A percentile compares a stretch with the other conserved stretches of the same genome.
phyloP scores from a whole-genome alignment of 139 green algal species.

The Closterium sp. region DNA sequence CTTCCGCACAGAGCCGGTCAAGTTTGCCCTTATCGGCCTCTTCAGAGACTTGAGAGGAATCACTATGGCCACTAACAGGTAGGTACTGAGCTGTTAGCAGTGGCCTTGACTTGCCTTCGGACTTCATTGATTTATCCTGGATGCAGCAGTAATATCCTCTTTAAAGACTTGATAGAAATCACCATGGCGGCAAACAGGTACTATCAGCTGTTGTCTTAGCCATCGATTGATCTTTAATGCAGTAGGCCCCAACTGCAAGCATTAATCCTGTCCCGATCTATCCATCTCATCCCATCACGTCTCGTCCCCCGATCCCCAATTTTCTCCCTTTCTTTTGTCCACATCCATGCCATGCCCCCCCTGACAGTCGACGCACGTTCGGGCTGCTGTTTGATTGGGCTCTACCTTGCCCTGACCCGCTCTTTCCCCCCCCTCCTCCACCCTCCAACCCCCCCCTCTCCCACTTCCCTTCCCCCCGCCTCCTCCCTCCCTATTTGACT shows the following conservation, averaged over 20 bases:
- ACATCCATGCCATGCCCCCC: too few species aligned
- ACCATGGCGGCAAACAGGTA: slow-evolving; percentile 79
- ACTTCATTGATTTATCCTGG: too few species aligned
- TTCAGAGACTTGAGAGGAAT: slow-evolving; percentile 88
- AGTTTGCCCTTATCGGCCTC: neutral
- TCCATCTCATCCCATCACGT: too few species aligned
- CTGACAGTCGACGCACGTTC: slow-evolving; percentile 67
- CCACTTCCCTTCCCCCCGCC: neutral
- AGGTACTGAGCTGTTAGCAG: neutral
- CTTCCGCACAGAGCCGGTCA: slow-evolving; percentile 25
- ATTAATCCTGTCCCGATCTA: too few species aligned
- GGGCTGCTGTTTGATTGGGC: slow-evolving; percentile 84
- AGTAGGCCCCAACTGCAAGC: too few species aligned
- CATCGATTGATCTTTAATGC: too few species aligned
- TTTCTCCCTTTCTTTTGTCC: too few species aligned
- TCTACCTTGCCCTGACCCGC: too few species aligned
- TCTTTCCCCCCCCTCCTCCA: too few species aligned
- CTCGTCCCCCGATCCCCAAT: neutral
- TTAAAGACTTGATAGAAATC: slow-evolving; percentile 87
- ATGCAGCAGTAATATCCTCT: too few species aligned
- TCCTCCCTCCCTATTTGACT: neutral
- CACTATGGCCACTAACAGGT: slow-evolving; percentile 80
- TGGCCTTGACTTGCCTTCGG: neutral
- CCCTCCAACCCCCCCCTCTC: neutral
- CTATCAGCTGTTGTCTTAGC: too few species aligned